phyloP scores from a whole-genome alignment of 2,329 filamentous ascomycete genomes.

The Colletotrichum viniferum region DNA sequence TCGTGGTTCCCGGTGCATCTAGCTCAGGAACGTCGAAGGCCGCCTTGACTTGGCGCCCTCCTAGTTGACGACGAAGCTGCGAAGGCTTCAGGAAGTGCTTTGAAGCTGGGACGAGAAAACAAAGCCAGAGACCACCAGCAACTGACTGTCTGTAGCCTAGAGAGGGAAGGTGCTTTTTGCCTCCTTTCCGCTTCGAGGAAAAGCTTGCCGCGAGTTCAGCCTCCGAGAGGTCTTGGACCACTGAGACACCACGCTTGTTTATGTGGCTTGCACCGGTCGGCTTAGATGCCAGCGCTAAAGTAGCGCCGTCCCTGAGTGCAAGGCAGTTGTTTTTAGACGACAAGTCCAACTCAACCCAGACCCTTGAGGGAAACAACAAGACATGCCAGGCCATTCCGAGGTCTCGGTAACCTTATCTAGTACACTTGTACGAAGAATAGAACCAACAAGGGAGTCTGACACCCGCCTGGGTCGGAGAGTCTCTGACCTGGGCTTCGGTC shows the following conservation, averaged over 20 bases:
- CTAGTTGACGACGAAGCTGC: background rate
- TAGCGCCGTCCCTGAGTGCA: background rate
- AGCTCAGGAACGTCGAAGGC: constrained; percentile 9
- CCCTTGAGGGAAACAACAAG: background rate
- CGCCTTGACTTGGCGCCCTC: background rate
- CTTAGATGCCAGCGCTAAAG: background rate
- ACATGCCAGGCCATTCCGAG: background rate
- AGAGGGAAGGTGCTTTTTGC: background rate
- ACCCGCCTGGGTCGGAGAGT: background rate
- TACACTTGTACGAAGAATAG: background rate
- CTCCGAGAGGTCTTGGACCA: constrained; percentile 1
- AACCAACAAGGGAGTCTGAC: background rate
- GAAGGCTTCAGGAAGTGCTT: background rate
- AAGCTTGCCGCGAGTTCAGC: constrained; percentile 8
- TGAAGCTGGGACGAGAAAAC: background rate
- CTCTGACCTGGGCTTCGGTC: background rate
- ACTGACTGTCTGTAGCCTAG: background rate
- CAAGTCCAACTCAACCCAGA: background rate
- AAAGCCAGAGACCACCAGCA: background rate
- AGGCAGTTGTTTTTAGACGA: background rate
- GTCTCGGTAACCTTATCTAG: background rate
- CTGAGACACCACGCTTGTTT: background rate
- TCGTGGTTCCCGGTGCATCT: background rate
- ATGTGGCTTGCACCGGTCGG: background rate
- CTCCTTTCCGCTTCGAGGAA: background rate